phyloP scores from a whole-genome alignment of 768 basidiomycete species.

The Hypholoma sublateritium region DNA sequence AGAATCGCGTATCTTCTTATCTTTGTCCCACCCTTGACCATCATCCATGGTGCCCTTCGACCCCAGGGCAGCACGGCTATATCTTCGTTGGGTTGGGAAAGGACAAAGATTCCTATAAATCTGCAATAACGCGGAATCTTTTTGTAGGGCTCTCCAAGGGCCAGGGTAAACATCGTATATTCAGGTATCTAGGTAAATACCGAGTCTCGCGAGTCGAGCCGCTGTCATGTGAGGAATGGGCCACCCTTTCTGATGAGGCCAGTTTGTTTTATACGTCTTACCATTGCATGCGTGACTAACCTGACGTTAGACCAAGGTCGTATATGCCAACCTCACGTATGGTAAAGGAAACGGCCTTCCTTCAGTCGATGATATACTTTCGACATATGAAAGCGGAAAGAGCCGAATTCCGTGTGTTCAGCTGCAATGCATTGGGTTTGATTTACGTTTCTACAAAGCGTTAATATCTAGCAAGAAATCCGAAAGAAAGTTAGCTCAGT shows the following conservation, averaged over 20 bases:
- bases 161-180: conserved; percentile 26
- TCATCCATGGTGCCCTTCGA: conserved; percentile 54
- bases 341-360: conserved; percentile 36
- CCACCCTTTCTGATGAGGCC: conserved; percentile 38
- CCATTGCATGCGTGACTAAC: background rate
- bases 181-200: conserved; percentile 49
- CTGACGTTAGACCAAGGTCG: conserved; percentile 27
- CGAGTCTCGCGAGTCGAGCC: conserved; percentile 39
- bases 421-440: conserved; percentile 45
- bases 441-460: conserved; percentile 36
- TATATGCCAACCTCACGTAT: conserved; percentile 38
- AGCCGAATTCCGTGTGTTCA: conserved; percentile 48
- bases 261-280: conserved; percentile 7
- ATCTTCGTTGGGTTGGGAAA: conserved; percentile 55
- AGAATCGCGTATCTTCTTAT: conserved; percentile 37
- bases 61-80: conserved; percentile 51
- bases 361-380: conserved; percentile 31
- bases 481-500: background rate
- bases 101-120: conserved; percentile 41
- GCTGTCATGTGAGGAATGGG: conserved; percentile 48
- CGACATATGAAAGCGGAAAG: conserved; percentile 44
- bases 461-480: conserved; percentile 17
- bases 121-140: conserved; percentile 39
- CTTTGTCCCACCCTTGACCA: conserved; percentile 50
- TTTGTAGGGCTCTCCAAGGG: conserved; percentile 42